These are phyloP conservation scores for Colletotrichum destructivum DNA, from an alignment of 2,329 filamentous ascomycete genomes.

Conservation along the genomic window DNA sequence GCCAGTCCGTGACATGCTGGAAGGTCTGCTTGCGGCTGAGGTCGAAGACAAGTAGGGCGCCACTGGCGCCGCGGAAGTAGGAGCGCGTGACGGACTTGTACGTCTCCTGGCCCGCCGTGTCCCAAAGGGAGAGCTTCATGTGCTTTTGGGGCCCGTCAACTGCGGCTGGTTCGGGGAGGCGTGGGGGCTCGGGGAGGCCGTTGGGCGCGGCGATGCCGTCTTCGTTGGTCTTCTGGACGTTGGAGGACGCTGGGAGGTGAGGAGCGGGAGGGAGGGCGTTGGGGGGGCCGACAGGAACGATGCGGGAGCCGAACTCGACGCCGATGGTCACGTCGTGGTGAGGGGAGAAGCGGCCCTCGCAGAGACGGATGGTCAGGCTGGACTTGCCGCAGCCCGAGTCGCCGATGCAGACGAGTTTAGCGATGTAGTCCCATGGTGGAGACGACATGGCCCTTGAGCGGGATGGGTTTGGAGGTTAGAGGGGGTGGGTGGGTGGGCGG, in stretches of 20 bases:
- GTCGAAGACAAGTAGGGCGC: constrained; percentile 90
- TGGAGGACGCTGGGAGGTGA: constrained; percentile 40
- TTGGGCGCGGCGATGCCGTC: constrained; percentile 45
- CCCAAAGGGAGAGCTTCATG: constrained; percentile 96
- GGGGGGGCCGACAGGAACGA: constrained; percentile 90
- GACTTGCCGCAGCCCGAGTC: constrained; percentile 98
- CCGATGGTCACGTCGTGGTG: constrained; percentile 98
- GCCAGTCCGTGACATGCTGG: constrained; percentile 90
- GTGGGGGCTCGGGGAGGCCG: constrained; percentile 70
- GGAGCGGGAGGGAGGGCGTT: constrained; percentile 66
- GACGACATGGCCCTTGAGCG: constrained; percentile 64
- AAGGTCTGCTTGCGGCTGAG: constrained; percentile 91
- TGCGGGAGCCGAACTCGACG: constrained; percentile 94
- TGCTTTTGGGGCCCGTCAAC: constrained; percentile 70
- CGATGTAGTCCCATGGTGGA: constrained; percentile 97
- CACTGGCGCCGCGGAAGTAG: constrained; percentile 86
- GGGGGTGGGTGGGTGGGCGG: constrained; percentile 11
- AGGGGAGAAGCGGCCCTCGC: constrained; percentile 93
- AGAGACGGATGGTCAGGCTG: constrained; percentile 92
- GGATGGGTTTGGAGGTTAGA: constrained; percentile 32
- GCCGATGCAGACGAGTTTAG: constrained; percentile 97
- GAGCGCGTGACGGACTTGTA: constrained; percentile 97
- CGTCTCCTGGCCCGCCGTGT: constrained; percentile 96
- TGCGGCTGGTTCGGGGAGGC: constrained; percentile 51
- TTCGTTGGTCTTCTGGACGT: constrained; percentile 28